phyloP scores from a whole-genome alignment of 768 basidiomycete species.

The Sarcodon sp. region DNA sequence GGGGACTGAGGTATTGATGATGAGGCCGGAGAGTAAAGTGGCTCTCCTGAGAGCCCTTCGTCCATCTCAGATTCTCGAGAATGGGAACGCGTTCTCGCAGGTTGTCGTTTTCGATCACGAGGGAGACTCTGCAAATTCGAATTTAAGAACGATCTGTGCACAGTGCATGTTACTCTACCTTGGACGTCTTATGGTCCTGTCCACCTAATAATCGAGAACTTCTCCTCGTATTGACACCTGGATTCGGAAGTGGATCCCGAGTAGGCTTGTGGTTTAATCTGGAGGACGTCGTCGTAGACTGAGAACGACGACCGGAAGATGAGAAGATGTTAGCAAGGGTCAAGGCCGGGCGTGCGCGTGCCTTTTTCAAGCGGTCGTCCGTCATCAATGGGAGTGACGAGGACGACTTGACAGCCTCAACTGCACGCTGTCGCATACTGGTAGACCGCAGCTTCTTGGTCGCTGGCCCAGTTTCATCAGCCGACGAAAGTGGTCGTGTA shows the following conservation, averaged over 20 bases:
- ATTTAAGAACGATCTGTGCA: not conserved
- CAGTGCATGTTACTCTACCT: slow-evolving; percentile 27
- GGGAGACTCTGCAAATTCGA: slow-evolving; percentile 17
- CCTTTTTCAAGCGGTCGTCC: slow-evolving; percentile 78
- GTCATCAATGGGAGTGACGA: slow-evolving; percentile 28
- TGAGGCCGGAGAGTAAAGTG: slow-evolving; percentile 48
- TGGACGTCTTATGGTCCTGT: slow-evolving; percentile 39
- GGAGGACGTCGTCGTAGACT: slow-evolving; percentile 52
- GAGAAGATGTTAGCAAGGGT: slow-evolving; percentile 82
- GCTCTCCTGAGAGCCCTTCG: slow-evolving; percentile 43
- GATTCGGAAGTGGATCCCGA: slow-evolving; percentile 23
- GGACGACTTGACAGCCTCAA: slow-evolving; percentile 29
- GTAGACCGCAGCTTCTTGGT: slow-evolving; percentile 65
- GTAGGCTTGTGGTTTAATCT: slow-evolving; percentile 44
- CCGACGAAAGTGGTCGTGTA: slow-evolving; percentile 66
- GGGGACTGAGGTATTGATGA: slow-evolving; percentile 15
- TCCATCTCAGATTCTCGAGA: slow-evolving; percentile 65
- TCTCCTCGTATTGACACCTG: slow-evolving; percentile 44
- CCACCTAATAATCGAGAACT: slow-evolving; percentile 63
- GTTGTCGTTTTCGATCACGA: slow-evolving; percentile 46
- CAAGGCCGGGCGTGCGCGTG: slow-evolving; percentile 82
- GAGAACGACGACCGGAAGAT: slow-evolving; percentile 71
- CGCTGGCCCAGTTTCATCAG: slow-evolving; percentile 71
- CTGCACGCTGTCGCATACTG: slow-evolving; percentile 28
- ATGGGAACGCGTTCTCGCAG: slow-evolving; percentile 39